Conservation (phyloP, 768 basidiomycete species). For the Holtermannia corniformis region DNA sequence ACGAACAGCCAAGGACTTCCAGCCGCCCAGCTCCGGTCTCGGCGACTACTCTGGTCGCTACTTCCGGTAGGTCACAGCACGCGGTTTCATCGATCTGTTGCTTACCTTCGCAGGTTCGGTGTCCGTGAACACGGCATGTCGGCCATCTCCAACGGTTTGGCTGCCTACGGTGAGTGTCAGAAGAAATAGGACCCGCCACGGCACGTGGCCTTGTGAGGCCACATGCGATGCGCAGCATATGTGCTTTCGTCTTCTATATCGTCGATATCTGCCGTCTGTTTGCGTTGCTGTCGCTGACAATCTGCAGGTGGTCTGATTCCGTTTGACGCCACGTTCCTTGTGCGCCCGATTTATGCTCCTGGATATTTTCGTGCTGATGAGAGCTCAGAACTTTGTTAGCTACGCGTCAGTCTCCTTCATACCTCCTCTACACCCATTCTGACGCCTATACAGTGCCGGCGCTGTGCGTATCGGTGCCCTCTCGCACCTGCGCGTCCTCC, state of each 20-base stretch:
- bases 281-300: too few species aligned
- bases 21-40: slow-evolving; percentile 72
- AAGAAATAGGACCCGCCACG: too few species aligned
- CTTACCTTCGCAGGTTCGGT: too few species aligned
- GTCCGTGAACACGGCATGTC: slow-evolving; percentile 97
- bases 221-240: too few species aligned
- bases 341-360: too few species aligned
- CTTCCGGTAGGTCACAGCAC: too few species aligned
- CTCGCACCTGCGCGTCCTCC: slow-evolving; percentile 80
- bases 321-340: slow-evolving; percentile 83
- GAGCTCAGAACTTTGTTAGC: slow-evolving; percentile 89
- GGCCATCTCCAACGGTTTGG: slow-evolving; percentile 83
- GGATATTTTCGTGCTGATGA: slow-evolving; percentile 9
- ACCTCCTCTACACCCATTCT: too few species aligned
- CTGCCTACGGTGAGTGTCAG: slow-evolving; percentile 91
- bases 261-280: too few species aligned
- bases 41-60: slow-evolving; percentile 80
- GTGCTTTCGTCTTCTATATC: too few species aligned
- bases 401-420: too few species aligned
- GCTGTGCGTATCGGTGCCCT: slow-evolving; percentile 85
- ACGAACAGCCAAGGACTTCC: slow-evolving; percentile 95
- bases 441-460: slow-evolving; percentile 89
- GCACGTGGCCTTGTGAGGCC: too few species aligned
- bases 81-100: too few species aligned
- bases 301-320: slow-evolving; percentile 80